Conservation (phyloP, 768 basidiomycete genomes). For the Hericium rajendrae region DNA sequence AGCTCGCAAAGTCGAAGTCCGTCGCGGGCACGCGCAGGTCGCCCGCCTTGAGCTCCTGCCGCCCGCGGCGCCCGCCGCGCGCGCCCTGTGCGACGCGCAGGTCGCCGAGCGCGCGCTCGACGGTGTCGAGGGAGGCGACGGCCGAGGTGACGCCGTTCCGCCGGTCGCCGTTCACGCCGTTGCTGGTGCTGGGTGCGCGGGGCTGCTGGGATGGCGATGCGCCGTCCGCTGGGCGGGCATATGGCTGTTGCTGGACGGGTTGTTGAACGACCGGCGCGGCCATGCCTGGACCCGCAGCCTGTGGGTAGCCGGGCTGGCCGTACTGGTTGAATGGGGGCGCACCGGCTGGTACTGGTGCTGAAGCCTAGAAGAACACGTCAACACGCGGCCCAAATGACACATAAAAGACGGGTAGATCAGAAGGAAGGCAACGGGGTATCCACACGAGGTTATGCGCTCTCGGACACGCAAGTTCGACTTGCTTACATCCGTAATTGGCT, state of each 20-base stretch:
- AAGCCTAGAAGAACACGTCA: conserved; percentile 29
- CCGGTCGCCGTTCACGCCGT: background rate
- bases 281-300: conserved; percentile 12
- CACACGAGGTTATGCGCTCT: conserved; percentile 37
- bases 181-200: background rate
- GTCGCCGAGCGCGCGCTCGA: conserved; percentile 49
- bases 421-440: conserved; percentile 58
- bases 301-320: conserved; percentile 16
- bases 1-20: conserved; percentile 75
- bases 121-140: conserved; percentile 61
- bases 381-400: background rate
- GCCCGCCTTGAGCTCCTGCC: conserved; percentile 22
- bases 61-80: conserved; percentile 30
- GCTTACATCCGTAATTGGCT: conserved; percentile 36
- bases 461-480: conserved; percentile 29
- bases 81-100: conserved; percentile 26
- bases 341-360: conserved; percentile 38
- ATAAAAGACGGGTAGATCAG: conserved; percentile 24
- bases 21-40: conserved; percentile 54
- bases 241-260: conserved; percentile 9
- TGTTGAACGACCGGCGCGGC: conserved; percentile 17
- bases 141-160: background rate
- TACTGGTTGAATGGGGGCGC: conserved; percentile 16
- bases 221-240: background rate
- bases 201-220: background rate